phyloP scores from a whole-genome alignment of 2,329 filamentous ascomycete genomes.

The Aspergillus alliaceus region DNA sequence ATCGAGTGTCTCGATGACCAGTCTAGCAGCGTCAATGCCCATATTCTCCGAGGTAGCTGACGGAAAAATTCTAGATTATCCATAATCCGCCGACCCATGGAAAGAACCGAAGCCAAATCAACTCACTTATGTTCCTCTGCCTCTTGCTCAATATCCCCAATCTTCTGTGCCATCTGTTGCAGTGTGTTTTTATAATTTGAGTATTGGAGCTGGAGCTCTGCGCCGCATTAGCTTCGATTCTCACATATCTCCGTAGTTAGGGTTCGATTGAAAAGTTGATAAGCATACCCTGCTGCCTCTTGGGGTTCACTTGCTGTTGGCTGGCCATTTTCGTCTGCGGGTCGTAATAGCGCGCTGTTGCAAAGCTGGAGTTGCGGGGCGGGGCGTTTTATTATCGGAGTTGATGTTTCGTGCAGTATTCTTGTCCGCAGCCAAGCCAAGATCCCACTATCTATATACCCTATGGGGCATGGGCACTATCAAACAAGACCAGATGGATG shows the following conservation, averaged over 20 bases:
- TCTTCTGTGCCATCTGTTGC: conserved; percentile 92
- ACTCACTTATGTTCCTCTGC: conserved; percentile 95
- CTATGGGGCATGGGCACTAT: background rate
- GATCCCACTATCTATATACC: background rate
- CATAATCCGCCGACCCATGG: background rate
- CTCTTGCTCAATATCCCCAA: conserved; percentile 96
- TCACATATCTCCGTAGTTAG: background rate
- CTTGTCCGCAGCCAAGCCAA: background rate
- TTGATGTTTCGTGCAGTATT: conserved; percentile 5
- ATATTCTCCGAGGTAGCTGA: background rate
- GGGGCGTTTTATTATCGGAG: conserved; percentile 28
- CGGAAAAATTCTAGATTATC: background rate
- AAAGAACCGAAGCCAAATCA: background rate
- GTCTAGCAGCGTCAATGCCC: conserved; percentile 54
- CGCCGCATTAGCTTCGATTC: conserved; percentile 10
- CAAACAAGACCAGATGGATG: background rate
- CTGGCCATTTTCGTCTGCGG: conserved; percentile 35
- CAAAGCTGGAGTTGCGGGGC: conserved; percentile 33
- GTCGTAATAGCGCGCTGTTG: conserved; percentile 18
- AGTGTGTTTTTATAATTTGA: conserved; percentile 66
- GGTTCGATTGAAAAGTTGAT: background rate
- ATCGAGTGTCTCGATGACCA: conserved; percentile 87
- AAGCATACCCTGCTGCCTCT: conserved; percentile 49
- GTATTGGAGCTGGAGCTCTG: conserved; percentile 53
- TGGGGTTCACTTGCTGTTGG: conserved; percentile 40